These are phyloP conservation scores for Mycena rebaudengoi DNA, from an alignment of 768 basidiomycete species.

Conservation along the genomic window DNA sequence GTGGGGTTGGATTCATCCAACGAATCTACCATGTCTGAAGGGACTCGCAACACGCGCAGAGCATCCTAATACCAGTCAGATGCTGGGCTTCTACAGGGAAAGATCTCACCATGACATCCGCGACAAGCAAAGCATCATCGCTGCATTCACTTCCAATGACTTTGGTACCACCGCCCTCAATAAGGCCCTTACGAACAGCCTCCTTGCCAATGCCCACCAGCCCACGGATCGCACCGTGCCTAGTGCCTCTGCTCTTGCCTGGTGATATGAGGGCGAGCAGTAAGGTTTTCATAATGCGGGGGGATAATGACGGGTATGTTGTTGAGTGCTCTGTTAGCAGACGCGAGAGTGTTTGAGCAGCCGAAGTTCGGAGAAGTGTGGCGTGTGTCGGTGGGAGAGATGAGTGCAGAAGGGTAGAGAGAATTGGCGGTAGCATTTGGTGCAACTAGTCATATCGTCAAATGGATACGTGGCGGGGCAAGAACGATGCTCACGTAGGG, in stretches of 20 bases:
- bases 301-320: conserved; percentile 88
- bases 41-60: conserved; percentile 63
- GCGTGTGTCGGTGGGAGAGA: conserved; percentile 78
- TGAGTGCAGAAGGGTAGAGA: conserved; percentile 91
- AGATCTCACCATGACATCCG: conserved; percentile 67
- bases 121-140: conserved; percentile 52
- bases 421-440: conserved; percentile 92
- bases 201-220: conserved; percentile 87
- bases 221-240: conserved; percentile 91
- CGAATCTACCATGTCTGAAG: conserved; percentile 65
- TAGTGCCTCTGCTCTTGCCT: conserved; percentile 78
- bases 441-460: conserved; percentile 72
- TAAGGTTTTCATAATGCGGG: conserved; percentile 94
- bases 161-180: conserved; percentile 82
- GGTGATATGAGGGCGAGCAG: conserved; percentile 82
- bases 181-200: conserved; percentile 81
- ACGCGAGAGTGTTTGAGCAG: conserved; percentile 85
- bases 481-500: conserved; percentile 80
- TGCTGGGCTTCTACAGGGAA: neutral
- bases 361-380: conserved; percentile 77
- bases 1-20: conserved; percentile 57
- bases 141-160: conserved; percentile 75
- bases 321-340: conserved; percentile 84
- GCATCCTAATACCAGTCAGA: conserved; percentile 57
- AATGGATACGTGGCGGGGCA: neutral